Conservation (phyloP, 371 early-diverging fungal species). For the Mortierella sp. region DNA sequence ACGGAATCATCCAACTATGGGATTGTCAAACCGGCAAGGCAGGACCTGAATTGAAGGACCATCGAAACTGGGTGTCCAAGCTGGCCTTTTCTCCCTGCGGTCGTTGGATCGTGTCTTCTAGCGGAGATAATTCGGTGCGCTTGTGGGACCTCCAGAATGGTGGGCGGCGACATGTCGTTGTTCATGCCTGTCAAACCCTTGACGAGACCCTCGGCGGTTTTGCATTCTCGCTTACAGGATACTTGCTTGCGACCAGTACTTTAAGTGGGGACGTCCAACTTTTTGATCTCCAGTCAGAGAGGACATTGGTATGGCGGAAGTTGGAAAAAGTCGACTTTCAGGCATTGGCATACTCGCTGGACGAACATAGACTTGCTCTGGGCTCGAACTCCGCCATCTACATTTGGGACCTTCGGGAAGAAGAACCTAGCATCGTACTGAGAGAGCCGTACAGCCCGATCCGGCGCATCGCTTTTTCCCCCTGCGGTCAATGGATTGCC, state of each 20-base stretch:
- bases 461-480: neutral
- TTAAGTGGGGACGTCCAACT: too few relatives aligned
- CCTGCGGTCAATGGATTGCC: neutral
- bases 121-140: neutral
- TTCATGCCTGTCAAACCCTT: too few relatives aligned
- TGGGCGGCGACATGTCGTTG: too few relatives aligned
- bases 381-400: neutral
- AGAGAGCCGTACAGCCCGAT: neutral
- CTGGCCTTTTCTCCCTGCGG: neutral
- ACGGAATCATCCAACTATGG: neutral
- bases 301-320: too few relatives aligned
- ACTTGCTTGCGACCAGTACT: too few relatives aligned
- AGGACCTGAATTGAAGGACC: neutral
- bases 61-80: fast-evolving
- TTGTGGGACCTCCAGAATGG: neutral
- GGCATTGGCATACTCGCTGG: neutral
- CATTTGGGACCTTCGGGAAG: neutral
- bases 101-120: neutral
- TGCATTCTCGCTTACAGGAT: too few relatives aligned
- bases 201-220: neutral
- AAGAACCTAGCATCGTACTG: neutral
- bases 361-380: too few relatives aligned
- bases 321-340: too few relatives aligned
- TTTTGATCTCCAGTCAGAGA: too few relatives aligned
- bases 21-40: neutral